Percentiles rank a stretch among this genome's conserved stretches.
Evolutionary conservation across 2,329 filamentous ascomycete species (phyloP).

Genomic region (Phyllosticta citriasiana): DNA sequence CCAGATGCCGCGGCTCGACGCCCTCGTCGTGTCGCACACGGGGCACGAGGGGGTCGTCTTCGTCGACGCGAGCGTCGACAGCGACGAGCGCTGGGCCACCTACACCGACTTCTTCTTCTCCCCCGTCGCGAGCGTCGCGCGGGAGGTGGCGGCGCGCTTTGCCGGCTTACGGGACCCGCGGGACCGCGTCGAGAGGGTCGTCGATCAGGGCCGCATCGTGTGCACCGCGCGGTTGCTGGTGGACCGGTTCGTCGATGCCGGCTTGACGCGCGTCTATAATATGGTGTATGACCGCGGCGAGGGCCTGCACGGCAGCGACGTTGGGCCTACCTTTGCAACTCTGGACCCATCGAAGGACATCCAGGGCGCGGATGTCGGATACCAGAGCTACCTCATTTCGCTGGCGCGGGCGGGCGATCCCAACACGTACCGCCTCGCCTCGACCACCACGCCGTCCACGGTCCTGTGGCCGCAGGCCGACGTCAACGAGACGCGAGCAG

Average conservation of each 20-base stretch:
- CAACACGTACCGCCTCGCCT: neutral
- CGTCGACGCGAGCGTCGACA: constrained; percentile 15
- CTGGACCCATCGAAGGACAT: neutral
- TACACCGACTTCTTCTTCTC: neutral
- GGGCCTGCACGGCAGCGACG: neutral
- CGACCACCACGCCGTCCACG: neutral
- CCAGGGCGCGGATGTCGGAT: neutral
- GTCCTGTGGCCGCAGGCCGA: neutral
- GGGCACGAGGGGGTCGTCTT: constrained; percentile 24
- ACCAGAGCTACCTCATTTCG: neutral
- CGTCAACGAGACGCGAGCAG: neutral
- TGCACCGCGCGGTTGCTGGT: neutral
- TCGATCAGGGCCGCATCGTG: neutral
- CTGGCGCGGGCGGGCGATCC: neutral
- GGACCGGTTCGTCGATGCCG: neutral
- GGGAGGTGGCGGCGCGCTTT: neutral
- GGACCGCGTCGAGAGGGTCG: neutral
- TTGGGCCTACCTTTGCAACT: neutral
- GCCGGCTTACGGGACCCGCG: neutral
- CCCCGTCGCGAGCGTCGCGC: neutral
- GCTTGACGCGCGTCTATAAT: neutral
- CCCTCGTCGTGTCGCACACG: constrained; percentile 25
- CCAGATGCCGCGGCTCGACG: constrained; percentile 22
- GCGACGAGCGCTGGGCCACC: constrained; percentile 12
- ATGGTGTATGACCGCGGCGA: neutral